Percentiles rank a stretch among this genome's conserved stretches.
These are phyloP conservation scores for Monosporascus ibericus DNA, from an alignment of 2,329 filamentous ascomycete genomes.

Conservation along the genomic window DNA sequence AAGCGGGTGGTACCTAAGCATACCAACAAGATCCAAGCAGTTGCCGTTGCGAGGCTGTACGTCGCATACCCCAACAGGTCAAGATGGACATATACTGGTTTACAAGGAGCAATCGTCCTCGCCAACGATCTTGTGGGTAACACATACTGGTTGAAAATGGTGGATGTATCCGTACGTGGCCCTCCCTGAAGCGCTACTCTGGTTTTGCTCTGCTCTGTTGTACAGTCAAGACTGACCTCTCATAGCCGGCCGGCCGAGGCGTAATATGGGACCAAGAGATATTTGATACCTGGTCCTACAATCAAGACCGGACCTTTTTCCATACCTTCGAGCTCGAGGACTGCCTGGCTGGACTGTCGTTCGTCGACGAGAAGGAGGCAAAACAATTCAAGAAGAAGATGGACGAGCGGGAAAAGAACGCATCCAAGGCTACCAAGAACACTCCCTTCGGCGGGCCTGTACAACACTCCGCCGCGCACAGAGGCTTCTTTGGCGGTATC, in stretches of 20 bases:
- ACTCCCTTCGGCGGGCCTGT: constrained; percentile 63
- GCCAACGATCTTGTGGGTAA: constrained; percentile 92
- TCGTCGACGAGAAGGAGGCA: constrained; percentile 95
- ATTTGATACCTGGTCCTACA: constrained; percentile 90
- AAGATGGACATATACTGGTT: constrained; percentile 88
- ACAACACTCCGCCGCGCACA: constrained; percentile 37
- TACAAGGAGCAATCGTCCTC: constrained; percentile 87
- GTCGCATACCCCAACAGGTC: constrained; percentile 80
- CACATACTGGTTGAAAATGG: constrained; percentile 96
- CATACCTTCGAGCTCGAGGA: constrained; percentile 95
- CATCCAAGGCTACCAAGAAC: constrained; percentile 75
- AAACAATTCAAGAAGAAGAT: constrained; percentile 97
- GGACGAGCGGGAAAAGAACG: constrained; percentile 92
- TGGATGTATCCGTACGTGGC: constrained; percentile 80
- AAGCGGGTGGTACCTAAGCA: constrained; percentile 91
- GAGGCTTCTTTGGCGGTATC: constrained; percentile 51
- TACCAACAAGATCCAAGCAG: constrained; percentile 94
- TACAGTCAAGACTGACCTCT: constrained; percentile 5
- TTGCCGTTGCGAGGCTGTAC: constrained; percentile 89
- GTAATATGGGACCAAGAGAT: constrained; percentile 98
- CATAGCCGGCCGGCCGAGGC: constrained; percentile 67
- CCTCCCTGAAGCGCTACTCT: constrained; percentile 3
- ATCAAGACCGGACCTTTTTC: constrained; percentile 96
- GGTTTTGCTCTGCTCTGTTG: constrained; percentile 5
- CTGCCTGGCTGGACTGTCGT: constrained; percentile 83